Evolutionary conservation across 306 rosid genomes (phyloP).

Genomic region (Malus sieversii): DNA sequence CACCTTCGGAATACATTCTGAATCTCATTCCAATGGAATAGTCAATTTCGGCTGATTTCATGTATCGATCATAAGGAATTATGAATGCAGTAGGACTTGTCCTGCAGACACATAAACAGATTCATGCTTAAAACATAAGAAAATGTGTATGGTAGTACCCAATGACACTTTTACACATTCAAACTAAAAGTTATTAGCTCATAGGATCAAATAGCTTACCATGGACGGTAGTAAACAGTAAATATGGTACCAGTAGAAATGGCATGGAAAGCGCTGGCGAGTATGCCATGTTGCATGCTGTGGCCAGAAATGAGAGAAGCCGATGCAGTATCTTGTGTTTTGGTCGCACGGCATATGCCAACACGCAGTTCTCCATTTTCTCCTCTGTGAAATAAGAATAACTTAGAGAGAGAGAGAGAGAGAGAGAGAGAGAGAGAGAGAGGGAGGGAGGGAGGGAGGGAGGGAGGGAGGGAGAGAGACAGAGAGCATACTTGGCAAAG

Average conservation of each 20-base stretch:
- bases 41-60: conserved; percentile 22
- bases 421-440: too few relatives aligned
- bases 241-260: conserved; percentile 38
- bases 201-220: conserved; percentile 35
- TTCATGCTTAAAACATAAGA: neutral
- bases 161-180: neutral
- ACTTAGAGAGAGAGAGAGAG: neutral
- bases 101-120: conserved; percentile 42
- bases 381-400: conserved; percentile 37
- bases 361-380: conserved; percentile 47
- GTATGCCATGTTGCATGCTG: conserved; percentile 55
- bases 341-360: conserved; percentile 42
- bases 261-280: conserved; percentile 46
- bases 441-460: too few relatives aligned
- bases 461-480: neutral
- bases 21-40: conserved; percentile 48
- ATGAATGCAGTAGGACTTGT: conserved; percentile 42
- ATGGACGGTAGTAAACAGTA: conserved; percentile 51
- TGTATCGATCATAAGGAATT: conserved; percentile 36
- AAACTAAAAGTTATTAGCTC: neutral
- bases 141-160: neutral
- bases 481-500: conserved; percentile 43
- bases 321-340: conserved; percentile 18
- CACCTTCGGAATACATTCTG: conserved; percentile 24
- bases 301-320: conserved; percentile 40